Conservation (phyloP, 2,329 filamentous ascomycete species). For the Periconia macrospinosa region DNA sequence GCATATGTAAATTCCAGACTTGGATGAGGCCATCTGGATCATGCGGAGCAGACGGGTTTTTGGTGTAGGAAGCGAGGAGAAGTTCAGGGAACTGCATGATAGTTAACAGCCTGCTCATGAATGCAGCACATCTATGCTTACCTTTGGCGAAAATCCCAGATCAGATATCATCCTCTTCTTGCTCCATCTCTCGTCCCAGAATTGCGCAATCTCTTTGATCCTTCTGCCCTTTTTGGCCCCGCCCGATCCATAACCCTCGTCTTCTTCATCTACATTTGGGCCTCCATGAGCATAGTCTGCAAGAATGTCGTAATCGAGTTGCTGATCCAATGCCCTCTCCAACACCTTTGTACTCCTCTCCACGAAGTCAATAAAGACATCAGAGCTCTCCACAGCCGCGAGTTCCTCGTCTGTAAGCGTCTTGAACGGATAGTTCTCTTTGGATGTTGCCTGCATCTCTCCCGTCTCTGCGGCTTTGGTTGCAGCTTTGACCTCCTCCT, state of each 20-base stretch:
- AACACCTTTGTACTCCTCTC: constrained; percentile 97
- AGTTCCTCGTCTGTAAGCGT: constrained; percentile 83
- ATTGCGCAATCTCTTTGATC: constrained; percentile 86
- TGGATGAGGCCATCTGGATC: constrained; percentile 92
- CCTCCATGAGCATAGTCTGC: constrained; percentile 89
- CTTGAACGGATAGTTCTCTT: constrained; percentile 71
- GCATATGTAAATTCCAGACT: constrained; percentile 95
- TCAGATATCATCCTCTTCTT: constrained; percentile 97
- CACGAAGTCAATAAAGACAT: constrained; percentile 93
- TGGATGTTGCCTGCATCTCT: constrained; percentile 49
- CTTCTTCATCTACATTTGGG: constrained; percentile 77
- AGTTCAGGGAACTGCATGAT: constrained; percentile 74
- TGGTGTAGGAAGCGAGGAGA: constrained; percentile 92
- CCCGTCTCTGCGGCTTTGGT: constrained; percentile 49
- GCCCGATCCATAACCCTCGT: constrained; percentile 69
- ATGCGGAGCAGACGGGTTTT: constrained; percentile 91
- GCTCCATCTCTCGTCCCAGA: constrained; percentile 93
- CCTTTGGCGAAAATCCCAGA: constrained; percentile 91
- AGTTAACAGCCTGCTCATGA: constrained; percentile 17
- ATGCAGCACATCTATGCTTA: constrained; percentile 30
- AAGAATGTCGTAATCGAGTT: constrained; percentile 93
- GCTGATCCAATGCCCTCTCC: constrained; percentile 89
- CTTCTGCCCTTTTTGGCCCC: constrained; percentile 72
- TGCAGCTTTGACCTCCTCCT: constrained; percentile 80
- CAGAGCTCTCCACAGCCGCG: constrained; percentile 84